phyloP scores from a whole-genome alignment of 139 green algal species.

The Tetradesmus lagerheimii region DNA sequence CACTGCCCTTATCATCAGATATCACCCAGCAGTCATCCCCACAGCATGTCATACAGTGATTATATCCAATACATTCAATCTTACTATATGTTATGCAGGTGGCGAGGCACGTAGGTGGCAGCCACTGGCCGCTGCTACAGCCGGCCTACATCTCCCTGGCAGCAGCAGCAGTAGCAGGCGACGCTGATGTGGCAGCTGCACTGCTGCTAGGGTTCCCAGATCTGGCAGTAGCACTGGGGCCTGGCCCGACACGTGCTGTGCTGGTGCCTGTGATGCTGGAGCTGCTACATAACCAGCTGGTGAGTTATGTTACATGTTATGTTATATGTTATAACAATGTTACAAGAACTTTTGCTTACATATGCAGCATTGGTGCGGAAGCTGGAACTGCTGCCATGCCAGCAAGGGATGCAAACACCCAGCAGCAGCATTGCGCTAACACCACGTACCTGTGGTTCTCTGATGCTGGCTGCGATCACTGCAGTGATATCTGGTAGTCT shows the following conservation, averaged over 20 bases:
- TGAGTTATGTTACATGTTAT: neutral
- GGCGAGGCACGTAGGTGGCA: neutral
- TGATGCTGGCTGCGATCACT: neutral
- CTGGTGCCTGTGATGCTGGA: constrained; percentile 32
- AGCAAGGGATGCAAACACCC: neutral
- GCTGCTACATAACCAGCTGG: constrained; percentile 24
- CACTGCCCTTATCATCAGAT: no score
- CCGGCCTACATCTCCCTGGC: constrained; percentile 16
- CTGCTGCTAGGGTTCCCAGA: constrained; percentile 20
- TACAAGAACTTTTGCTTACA: no score
- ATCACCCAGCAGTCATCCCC: no score
- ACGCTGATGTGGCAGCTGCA: constrained; percentile 1
- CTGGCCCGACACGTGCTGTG: neutral
- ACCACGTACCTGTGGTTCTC: neutral
- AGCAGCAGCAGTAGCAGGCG: constrained; percentile 18
- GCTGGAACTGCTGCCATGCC: no score
- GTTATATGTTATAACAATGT: neutral
- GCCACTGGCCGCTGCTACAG: neutral
- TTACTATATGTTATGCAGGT: constrained; percentile 3
- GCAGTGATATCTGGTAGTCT: neutral
- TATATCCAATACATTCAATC: neutral
- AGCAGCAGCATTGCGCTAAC: no score
- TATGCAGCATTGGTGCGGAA: no score
- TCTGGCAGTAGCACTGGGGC: constrained; percentile 6
- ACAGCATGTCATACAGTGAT: no score